Base-by-base conservation (phyloP, 78 protist species). In the Guillardia theta region DNA sequence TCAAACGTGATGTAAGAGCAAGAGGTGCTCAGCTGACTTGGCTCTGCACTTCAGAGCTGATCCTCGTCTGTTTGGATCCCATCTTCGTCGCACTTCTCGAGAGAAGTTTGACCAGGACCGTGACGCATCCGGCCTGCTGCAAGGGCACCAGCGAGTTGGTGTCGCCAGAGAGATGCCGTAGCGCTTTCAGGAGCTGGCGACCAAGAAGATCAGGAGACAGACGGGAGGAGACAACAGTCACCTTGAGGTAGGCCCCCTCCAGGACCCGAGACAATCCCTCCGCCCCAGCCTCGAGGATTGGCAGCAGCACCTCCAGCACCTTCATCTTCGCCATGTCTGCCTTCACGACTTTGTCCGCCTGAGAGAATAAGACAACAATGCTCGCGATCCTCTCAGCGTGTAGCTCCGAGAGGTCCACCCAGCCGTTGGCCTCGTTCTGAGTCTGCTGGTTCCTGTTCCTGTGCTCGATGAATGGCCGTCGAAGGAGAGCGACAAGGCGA, bases 261-360 rank as follows among this genome's bases (percentile, higher is more conserved):
- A 70, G 83, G 4, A 70, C 41, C 9, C 12, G 45, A 3, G 9
- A 24, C 36, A 70, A 24, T 36, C 22, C 83, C 45, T 33, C 45
- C 10, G 83, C 36, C 46, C 9, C 83, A 43, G 45, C 12, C 1
- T 12, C 83, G 83, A 58, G 39, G 70, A 58, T 58, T 24, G 39
- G 39, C 4, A 58, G 70, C 27, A 70, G 83, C 62, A 93, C 46
- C 78, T 46, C 22, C 36, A 92, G 87, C 27, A 62, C n/a, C 46
- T 24, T 1, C 78, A 24, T 24, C 9, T 45, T 77, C 33, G 41
- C 87, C 95, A 97, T 94, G 36, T 94, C 70, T 12, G 47, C 64
- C 80, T 97, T 97, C 43, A 98, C 99, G 8, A 95, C 94, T 6
- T 83, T 46, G 94, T 98, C 99, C 0, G 97, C 97, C 0, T 94